Percentiles rank a stretch among this genome's conserved stretches.
Evolutionary conservation across 202 grass and related monocot species (phyloP).

Genomic region (Dendrocalamus latiflorus): DNA sequence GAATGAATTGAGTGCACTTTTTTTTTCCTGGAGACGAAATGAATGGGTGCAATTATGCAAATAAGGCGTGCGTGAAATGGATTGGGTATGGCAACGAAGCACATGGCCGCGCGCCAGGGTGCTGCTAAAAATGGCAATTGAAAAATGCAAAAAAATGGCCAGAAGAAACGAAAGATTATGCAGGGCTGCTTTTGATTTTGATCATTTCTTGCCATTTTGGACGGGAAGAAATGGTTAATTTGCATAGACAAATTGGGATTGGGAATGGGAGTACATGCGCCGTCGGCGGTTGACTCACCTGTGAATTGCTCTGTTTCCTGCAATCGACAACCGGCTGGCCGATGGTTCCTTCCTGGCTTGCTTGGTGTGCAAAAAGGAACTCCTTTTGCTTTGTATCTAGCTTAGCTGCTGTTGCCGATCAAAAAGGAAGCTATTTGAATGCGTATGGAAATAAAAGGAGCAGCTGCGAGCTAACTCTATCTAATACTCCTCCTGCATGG

Average conservation of each 20-base stretch:
- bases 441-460: constrained; percentile 29
- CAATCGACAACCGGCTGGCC: not conserved
- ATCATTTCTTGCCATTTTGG: not conserved
- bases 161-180: not conserved
- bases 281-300: constrained; percentile 28
- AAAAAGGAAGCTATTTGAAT: not conserved
- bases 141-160: not conserved
- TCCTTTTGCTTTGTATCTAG: not conserved
- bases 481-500: constrained; percentile 29
- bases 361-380: not conserved
- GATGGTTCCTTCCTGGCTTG: not conserved
- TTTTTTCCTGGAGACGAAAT: too few relatives aligned
- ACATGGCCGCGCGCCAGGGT: not conserved
- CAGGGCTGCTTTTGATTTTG: not conserved
- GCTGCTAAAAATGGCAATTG: not conserved
- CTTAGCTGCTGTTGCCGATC: constrained; percentile 4
- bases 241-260: not conserved
- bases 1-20: not conserved
- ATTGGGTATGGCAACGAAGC: not conserved
- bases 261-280: not conserved
- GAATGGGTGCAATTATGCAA: not conserved
- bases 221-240: constrained; percentile 2
- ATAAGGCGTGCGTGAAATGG: too few relatives aligned
- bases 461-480: not conserved
- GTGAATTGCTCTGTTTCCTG: not conserved